Percentiles rank a stretch among this genome's conserved stretches.
Conservation (phyloP, 2,329 filamentous ascomycete species). For the Scedosporium dehoogii region DNA sequence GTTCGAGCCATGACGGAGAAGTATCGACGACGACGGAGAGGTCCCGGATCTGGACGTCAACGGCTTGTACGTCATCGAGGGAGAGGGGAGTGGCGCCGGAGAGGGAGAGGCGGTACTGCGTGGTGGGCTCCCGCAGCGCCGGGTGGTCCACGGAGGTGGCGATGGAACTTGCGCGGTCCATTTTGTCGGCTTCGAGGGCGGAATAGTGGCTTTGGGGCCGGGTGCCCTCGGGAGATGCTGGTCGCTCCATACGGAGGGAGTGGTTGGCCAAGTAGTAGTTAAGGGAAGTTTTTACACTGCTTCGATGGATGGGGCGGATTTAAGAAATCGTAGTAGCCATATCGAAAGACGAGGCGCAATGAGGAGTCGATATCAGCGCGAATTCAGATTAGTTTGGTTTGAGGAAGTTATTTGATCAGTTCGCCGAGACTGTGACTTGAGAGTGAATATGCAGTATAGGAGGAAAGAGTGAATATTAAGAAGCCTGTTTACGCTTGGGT, state of each 20-base stretch:
- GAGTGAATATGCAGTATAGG: too few species aligned
- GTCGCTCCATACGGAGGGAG: not conserved
- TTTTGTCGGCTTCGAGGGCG: constrained; percentile 19
- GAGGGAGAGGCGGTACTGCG: constrained; percentile 16
- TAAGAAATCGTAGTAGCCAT: not conserved
- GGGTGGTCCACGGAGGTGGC: constrained; percentile 18
- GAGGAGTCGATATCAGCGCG: not conserved
- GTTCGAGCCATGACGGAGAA: constrained; percentile 42
- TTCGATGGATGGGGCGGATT: not conserved
- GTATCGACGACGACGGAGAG: constrained; percentile 48
- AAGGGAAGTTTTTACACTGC: not conserved
- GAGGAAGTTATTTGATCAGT: too few species aligned
- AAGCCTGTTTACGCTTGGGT: too few species aligned
- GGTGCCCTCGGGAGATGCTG: not conserved
- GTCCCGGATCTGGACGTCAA: constrained; percentile 42
- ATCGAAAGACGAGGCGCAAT: not conserved
- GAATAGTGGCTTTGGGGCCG: constrained; percentile 2
- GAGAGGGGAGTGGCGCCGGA: constrained; percentile 27
- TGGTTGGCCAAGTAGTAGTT: not conserved
- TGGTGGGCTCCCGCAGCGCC: constrained; percentile 8
- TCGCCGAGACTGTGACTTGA: too few species aligned
- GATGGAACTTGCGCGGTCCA: constrained; percentile 22
- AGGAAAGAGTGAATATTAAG: too few species aligned
- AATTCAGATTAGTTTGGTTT: too few species aligned
- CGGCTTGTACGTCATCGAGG: constrained; percentile 43